Conservation (phyloP, 2,329 filamentous ascomycete species). For the Xylariaceae sp. region DNA sequence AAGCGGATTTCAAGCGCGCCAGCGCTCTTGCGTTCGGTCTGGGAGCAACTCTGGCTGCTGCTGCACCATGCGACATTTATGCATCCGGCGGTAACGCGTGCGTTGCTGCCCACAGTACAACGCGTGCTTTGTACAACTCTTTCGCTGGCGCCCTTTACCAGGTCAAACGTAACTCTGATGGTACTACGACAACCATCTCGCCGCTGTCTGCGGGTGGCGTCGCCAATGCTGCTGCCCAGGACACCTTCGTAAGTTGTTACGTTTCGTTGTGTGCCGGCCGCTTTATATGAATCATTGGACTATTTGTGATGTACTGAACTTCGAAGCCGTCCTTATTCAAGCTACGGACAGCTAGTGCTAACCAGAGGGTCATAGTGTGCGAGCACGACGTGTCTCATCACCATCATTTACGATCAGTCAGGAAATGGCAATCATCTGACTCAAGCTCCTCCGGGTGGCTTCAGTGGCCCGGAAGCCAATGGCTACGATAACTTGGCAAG, state of each 20-base stretch:
- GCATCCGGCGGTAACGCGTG: slow-evolving; percentile 56
- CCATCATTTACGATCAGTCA: slow-evolving; percentile 63
- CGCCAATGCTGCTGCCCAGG: slow-evolving; percentile 58
- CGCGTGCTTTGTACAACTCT: slow-evolving; percentile 54
- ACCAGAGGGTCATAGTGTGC: slow-evolving; percentile 35
- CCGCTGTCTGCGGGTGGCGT: slow-evolving; percentile 57
- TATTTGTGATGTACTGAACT: no score
- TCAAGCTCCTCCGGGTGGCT: slow-evolving; percentile 56
- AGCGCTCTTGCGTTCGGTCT: slow-evolving; percentile 10
- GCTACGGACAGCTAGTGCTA: no score
- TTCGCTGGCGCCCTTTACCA: slow-evolving; percentile 56
- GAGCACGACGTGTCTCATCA: slow-evolving; percentile 59
- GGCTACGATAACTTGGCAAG: slow-evolving; percentile 58
- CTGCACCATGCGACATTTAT: slow-evolving; percentile 61
- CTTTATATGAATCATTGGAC: no score
- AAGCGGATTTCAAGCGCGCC: slow-evolving; percentile 3
- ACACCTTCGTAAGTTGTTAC: slow-evolving; percentile 41
- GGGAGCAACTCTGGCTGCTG: slow-evolving; percentile 25
- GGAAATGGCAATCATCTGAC: slow-evolving; percentile 59
- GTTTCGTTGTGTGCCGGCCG: no score
- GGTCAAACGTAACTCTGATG: slow-evolving; percentile 52
- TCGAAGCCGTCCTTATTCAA: no score
- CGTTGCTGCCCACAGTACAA: slow-evolving; percentile 62
- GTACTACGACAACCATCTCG: slow-evolving; percentile 42
- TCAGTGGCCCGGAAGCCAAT: slow-evolving; percentile 50